A percentile compares a stretch with the other conserved stretches of the same genome.
Evolutionary conservation across 2,329 filamentous ascomycete species (phyloP).

Genomic region (Ophidiomyces ophidiicola): DNA sequence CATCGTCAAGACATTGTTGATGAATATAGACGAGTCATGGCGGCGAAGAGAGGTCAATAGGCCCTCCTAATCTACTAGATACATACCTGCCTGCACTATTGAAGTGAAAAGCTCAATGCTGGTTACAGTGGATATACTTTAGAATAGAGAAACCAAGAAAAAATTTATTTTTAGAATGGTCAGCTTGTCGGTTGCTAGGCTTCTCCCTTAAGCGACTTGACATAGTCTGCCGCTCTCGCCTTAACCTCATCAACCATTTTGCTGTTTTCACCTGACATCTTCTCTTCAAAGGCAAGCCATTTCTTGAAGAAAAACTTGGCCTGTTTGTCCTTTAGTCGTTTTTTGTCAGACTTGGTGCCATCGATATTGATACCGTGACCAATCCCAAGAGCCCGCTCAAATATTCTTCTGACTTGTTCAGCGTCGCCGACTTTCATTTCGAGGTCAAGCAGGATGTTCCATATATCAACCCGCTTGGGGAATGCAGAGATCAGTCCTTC

Average conservation of each 20-base stretch:
- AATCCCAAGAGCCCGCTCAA: constrained; percentile 56
- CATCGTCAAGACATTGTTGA: constrained; percentile 60
- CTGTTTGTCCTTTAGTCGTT: constrained; percentile 63
- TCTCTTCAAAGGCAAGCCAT: constrained; percentile 82
- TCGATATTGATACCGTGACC: constrained; percentile 31
- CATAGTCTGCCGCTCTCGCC: constrained; percentile 59
- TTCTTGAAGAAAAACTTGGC: constrained; percentile 82
- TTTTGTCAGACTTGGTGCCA: constrained; percentile 35
- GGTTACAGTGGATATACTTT: too few relatives aligned
- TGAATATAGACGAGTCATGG: constrained; percentile 60
- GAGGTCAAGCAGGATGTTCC: constrained; percentile 82
- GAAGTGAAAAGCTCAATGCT: too few relatives aligned
- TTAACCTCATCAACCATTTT: constrained; percentile 60
- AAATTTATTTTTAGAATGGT: too few relatives aligned
- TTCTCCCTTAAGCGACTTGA: constrained; percentile 34
- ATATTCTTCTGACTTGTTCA: constrained; percentile 61
- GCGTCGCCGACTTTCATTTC: constrained; percentile 54
- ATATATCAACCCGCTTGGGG: constrained; percentile 82
- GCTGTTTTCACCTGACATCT: constrained; percentile 45
- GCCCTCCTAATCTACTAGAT: too few relatives aligned
- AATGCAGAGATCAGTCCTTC: constrained; percentile 73
- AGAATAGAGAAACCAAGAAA: too few relatives aligned
- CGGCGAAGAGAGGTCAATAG: constrained; percentile 33
- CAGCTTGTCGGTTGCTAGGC: too few relatives aligned
- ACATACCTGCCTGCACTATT: too few relatives aligned